Evolutionary conservation across 176 grass and related monocot species (phyloP), one percentile per base, ranked within the genome.

Genomic region (Aegilops speltoides): DNA sequence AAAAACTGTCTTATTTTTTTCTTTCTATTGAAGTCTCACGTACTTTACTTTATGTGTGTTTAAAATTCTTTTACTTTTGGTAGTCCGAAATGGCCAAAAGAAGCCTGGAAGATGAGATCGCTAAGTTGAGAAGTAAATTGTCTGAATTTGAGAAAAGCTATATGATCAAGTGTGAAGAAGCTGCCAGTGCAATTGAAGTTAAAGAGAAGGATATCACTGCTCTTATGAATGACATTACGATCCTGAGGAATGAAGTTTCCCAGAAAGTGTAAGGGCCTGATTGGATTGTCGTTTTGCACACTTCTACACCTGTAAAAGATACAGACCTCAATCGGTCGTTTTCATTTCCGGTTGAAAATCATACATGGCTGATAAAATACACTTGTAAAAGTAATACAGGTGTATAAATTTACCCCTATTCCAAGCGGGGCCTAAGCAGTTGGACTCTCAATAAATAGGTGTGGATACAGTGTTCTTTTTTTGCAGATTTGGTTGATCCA

Each of bases 81-180:
- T 67, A 99, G 97, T 79, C 92, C 38, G 94, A 99, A 81, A 89
- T 76, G 88, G 54, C 69, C 50, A 99, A 91, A 84, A 87, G 82
- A 84, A 68, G 82, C 19, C 83, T 99, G 85, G 94, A 93, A 82
- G 87, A 91, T 88, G 92, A 96, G 85, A 87, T 99, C 87, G 20
- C 76, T 16, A 94, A 87, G 50, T 89, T 99, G 74, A 96, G 90
- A 79, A 92, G 36, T 36, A 94, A 94, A 64, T 81, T 94, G 75
- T 93, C 89, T 79, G 97, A 94, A 84, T 66, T 94, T 37, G 93
- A 99, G 83, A 93, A 91, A 86, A 87, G 86, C 24, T 99, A 99
- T 84, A 67, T 85, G 7, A 85, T 86, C 25, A 96, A 96, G 73
- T 96, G 90, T 91, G 85, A 94, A 86, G 94, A 96, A 89, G 83